Evolutionary conservation across 2,329 filamentous ascomycete genomes (phyloP).

Genomic region (Sarocladium brachiariae): DNA sequence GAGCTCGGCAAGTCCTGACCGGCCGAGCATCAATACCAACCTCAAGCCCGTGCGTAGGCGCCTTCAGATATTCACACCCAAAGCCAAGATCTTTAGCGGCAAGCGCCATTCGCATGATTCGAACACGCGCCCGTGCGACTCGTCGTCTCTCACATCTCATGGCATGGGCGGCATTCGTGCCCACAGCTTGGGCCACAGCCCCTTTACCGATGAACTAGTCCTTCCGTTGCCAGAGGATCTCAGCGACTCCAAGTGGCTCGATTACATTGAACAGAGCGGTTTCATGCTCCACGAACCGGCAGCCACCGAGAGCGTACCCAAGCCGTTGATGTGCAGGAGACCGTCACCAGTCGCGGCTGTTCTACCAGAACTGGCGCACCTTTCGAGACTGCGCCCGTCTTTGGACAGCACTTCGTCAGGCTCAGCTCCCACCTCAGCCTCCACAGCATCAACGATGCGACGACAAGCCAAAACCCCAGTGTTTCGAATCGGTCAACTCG

Average conservation of each 20-base stretch:
- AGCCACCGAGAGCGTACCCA: constrained; percentile 14
- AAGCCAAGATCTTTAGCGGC: background rate
- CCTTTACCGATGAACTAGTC: constrained; percentile 10
- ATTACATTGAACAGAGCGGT: constrained; percentile 22
- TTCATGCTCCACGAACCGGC: constrained; percentile 13
- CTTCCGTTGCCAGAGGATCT: constrained; percentile 24
- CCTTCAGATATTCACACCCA: constrained; percentile 1
- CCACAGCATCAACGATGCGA: constrained; percentile 22
- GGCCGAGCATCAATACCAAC: background rate
- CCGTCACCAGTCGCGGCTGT: constrained; percentile 17
- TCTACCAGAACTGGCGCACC: constrained; percentile 32
- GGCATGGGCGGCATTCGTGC: background rate
- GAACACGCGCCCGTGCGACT: background rate
- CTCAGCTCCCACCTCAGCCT: constrained; percentile 14
- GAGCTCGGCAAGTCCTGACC: background rate
- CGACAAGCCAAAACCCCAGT: constrained; percentile 38
- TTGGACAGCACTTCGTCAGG: constrained; percentile 13
- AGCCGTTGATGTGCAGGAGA: constrained; percentile 14
- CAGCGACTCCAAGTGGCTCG: constrained; percentile 26
- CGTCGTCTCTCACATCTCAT: background rate
- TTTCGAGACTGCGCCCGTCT: constrained; percentile 16
- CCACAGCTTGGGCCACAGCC: background rate
- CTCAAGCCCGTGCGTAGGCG: constrained; percentile 2
- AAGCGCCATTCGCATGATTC: constrained; percentile 5
- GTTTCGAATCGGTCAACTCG: constrained; percentile 37